Evolutionary conservation across 768 basidiomycete species (phyloP).

Genomic region (Roridomyces roridus): DNA sequence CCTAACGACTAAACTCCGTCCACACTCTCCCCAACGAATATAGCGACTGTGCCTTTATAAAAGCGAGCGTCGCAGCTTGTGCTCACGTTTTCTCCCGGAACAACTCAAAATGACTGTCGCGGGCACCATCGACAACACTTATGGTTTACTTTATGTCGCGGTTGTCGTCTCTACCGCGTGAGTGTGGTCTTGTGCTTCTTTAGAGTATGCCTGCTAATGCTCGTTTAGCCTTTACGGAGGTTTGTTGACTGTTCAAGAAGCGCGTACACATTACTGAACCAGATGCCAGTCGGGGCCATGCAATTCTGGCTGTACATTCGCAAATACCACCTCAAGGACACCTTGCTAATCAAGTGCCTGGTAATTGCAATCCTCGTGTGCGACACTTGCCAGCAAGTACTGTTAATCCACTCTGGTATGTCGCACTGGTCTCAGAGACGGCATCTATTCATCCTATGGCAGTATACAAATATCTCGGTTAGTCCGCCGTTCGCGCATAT

Average conservation of each 20-base stretch:
- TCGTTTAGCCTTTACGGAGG: slow-evolving; percentile 16
- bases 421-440: background rate
- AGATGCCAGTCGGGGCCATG: slow-evolving; percentile 10
- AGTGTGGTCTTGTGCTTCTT: background rate
- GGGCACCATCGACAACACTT: slow-evolving; percentile 16
- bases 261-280: background rate
- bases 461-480: slow-evolving; percentile 23
- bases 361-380: slow-evolving; percentile 20
- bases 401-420: slow-evolving; percentile 19
- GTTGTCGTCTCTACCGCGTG: slow-evolving; percentile 9
- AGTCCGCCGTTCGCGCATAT: background rate
- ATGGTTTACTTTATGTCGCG: slow-evolving; percentile 16
- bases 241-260: background rate
- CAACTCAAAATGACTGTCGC: slow-evolving; percentile 1
- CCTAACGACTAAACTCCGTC: too few relatives aligned
- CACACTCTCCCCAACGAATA: too few relatives aligned
- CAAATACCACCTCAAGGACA: slow-evolving; percentile 18
- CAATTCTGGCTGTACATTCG: slow-evolving; percentile 26
- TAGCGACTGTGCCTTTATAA: too few relatives aligned
- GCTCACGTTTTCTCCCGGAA: background rate
- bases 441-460: background rate
- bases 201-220: background rate
- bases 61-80: too few relatives aligned
- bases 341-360: background rate
- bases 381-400: slow-evolving; percentile 15